Evolutionary conservation across 352 stramenopile genomes (phyloP).

Genomic region (Globisporangium middletonii): DNA sequence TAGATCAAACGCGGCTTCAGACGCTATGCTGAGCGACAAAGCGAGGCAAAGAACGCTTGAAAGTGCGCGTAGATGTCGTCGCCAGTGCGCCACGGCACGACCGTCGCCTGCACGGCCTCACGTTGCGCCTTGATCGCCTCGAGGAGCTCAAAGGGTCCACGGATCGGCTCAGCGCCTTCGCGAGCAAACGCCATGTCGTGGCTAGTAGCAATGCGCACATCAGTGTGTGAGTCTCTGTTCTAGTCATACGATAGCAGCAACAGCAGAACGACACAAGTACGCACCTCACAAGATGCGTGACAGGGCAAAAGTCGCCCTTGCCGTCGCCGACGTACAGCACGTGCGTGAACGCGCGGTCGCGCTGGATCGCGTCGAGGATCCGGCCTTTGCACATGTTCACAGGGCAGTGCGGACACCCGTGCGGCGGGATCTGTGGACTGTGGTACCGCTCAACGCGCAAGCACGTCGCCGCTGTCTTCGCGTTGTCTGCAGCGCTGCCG

Average conservation of each 20-base stretch:
- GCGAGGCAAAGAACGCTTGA: slow-evolving; percentile 17
- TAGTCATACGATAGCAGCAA: neutral
- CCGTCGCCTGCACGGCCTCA: slow-evolving; percentile 22
- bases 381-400: slow-evolving; percentile 60
- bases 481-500: slow-evolving; percentile 8
- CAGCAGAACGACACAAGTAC: neutral
- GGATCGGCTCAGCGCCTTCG: slow-evolving; percentile 15
- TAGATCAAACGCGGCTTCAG: no score
- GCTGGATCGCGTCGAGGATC: slow-evolving; percentile 32
- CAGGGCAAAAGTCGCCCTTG: slow-evolving; percentile 44
- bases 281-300: slow-evolving; percentile 31
- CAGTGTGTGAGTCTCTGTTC: no score
- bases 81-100: slow-evolving; percentile 45
- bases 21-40: neutral
- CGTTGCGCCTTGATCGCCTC: slow-evolving; percentile 26
- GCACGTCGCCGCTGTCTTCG: neutral
- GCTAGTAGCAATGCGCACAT: slow-evolving; percentile 8
- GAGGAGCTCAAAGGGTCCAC: slow-evolving; percentile 30
- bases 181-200: slow-evolving; percentile 52
- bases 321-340: slow-evolving; percentile 58
- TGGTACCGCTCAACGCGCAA: slow-evolving; percentile 38
- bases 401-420: slow-evolving; percentile 39
- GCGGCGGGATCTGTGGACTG: slow-evolving; percentile 16
- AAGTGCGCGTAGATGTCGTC: slow-evolving; percentile 42
- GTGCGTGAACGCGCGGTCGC: slow-evolving; percentile 21